Conservation (phyloP, 805 yeast species). For the Dipodascus albidus region DNA sequence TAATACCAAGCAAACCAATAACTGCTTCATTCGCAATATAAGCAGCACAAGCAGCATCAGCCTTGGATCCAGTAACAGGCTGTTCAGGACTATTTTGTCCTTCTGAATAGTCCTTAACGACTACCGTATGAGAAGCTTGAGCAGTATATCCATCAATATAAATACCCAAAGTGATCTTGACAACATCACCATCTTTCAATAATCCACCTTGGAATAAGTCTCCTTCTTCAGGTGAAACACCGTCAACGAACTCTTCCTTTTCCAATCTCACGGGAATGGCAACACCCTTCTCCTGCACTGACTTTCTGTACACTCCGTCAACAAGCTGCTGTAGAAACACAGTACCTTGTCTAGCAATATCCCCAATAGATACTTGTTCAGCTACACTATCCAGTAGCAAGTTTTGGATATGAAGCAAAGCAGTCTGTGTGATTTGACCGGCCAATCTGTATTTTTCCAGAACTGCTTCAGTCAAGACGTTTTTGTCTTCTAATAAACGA, state of each 20-base stretch:
- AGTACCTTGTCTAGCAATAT: conserved; percentile 76
- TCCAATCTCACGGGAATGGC: conserved; percentile 87
- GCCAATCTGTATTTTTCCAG: conserved; percentile 80
- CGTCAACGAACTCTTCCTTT: conserved; percentile 63
- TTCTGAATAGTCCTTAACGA: conserved; percentile 48
- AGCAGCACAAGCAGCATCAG: conserved; percentile 84
- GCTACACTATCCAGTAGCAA: conserved; percentile 8
- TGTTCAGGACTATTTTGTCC: conserved; percentile 47
- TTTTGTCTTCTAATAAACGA: conserved; percentile 51
- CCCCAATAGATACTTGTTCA: conserved; percentile 27
- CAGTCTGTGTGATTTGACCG: conserved; percentile 81
- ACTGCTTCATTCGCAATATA: conserved; percentile 84
- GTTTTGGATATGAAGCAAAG: conserved; percentile 46
- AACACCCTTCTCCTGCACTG: conserved; percentile 68
- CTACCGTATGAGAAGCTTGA: conserved; percentile 74
- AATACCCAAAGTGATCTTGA: conserved; percentile 75
- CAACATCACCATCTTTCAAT: conserved; percentile 70
- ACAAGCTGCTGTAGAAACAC: conserved; percentile 54
- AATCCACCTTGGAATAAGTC: conserved; percentile 29
- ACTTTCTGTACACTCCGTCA: conserved; percentile 42
- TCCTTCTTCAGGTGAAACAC: conserved; percentile 68
- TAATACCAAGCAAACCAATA: conserved; percentile 60
- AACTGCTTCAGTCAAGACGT: conserved; percentile 47
- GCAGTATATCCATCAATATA: conserved; percentile 95
- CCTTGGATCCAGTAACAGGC: conserved; percentile 73